Conservation (phyloP, 257 asterid species). For the Scutellaria minor region DNA sequence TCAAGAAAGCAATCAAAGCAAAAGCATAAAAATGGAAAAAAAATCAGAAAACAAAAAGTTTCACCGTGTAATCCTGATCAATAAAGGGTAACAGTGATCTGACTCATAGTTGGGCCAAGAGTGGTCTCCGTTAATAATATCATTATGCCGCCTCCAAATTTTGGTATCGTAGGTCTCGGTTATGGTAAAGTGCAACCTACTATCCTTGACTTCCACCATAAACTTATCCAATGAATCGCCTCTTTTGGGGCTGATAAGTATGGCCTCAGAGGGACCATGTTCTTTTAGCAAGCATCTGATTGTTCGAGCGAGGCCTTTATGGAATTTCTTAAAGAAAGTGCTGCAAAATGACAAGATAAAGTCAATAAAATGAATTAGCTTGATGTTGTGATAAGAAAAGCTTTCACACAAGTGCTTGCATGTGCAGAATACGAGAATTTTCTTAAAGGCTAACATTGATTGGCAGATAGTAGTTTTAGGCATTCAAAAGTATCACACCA, state of each 20-base stretch:
- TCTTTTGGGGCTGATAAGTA: constrained; percentile 84
- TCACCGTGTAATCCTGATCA: constrained; percentile 61
- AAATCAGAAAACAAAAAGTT: constrained; percentile 26
- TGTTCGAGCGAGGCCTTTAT: constrained; percentile 71
- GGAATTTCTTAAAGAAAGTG: constrained; percentile 87
- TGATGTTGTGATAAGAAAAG: constrained; percentile 20
- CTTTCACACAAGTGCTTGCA: constrained; percentile 31
- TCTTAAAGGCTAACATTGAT: constrained; percentile 22
- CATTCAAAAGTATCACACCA: constrained; percentile 22
- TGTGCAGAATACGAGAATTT: constrained; percentile 23
- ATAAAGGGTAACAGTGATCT: constrained; percentile 88
- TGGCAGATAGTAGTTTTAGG: constrained; percentile 26
- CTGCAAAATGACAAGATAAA: constrained; percentile 54
- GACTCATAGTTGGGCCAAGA: constrained; percentile 91
- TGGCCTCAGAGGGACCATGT: constrained; percentile 74
- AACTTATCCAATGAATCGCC: constrained; percentile 86
- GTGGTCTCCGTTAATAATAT: constrained; percentile 49
- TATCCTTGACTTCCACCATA: constrained; percentile 55
- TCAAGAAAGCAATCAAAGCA: background rate
- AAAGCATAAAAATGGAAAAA: background rate
- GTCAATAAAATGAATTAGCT: constrained; percentile 26
- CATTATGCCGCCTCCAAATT: constrained; percentile 70
- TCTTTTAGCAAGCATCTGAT: constrained; percentile 70
- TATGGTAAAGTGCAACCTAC: constrained; percentile 61
- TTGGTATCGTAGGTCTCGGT: constrained; percentile 63